Percentiles rank a stretch among this genome's conserved stretches.
These are phyloP conservation scores for Huiozyma naganishii DNA, from an alignment of 805 yeast genomes.

Conservation along the genomic window DNA sequence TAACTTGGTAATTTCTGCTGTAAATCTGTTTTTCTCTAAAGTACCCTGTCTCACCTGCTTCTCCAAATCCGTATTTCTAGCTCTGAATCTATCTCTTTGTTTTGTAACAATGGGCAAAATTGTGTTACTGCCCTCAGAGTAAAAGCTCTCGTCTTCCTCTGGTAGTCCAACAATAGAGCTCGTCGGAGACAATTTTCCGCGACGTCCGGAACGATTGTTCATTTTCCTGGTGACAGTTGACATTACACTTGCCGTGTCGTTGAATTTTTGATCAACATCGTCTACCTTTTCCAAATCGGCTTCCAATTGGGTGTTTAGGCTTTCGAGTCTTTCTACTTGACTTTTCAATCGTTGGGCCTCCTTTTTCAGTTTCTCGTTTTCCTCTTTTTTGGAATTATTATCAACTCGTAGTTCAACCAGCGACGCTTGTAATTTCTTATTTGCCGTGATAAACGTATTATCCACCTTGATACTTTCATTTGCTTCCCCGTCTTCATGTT, in stretches of 20 bases:
- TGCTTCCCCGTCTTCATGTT: conserved; percentile 22
- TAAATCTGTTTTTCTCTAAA: conserved; percentile 44
- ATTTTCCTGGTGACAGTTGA: conserved; percentile 43
- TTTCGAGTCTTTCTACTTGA: conserved; percentile 34
- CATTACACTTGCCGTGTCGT: conserved; percentile 52
- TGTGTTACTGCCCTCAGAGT: conserved; percentile 30
- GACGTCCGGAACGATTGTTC: conserved; percentile 21
- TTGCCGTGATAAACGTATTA: conserved; percentile 54
- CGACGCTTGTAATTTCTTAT: conserved; percentile 62
- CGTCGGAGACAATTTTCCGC: conserved; percentile 39
- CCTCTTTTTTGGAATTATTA: conserved; percentile 36
- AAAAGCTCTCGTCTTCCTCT: conserved; percentile 26
- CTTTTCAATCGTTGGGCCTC: conserved; percentile 26
- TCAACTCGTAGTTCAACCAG: conserved; percentile 55
- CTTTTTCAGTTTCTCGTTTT: conserved; percentile 32
- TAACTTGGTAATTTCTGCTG: conserved; percentile 50
- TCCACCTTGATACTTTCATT: conserved; percentile 31
- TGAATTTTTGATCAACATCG: conserved; percentile 29
- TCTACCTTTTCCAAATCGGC: conserved; percentile 56
- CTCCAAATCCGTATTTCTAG: conserved; percentile 74
- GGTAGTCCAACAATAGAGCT: conserved; percentile 39
- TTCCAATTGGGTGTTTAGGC: conserved; percentile 55
- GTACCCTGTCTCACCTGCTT: conserved; percentile 59
- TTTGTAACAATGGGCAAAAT: conserved; percentile 82
- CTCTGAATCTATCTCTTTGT: conserved; percentile 87